phyloP scores from a whole-genome alignment of 257 asterid genomes.

The Fraxinus cuspidata region DNA sequence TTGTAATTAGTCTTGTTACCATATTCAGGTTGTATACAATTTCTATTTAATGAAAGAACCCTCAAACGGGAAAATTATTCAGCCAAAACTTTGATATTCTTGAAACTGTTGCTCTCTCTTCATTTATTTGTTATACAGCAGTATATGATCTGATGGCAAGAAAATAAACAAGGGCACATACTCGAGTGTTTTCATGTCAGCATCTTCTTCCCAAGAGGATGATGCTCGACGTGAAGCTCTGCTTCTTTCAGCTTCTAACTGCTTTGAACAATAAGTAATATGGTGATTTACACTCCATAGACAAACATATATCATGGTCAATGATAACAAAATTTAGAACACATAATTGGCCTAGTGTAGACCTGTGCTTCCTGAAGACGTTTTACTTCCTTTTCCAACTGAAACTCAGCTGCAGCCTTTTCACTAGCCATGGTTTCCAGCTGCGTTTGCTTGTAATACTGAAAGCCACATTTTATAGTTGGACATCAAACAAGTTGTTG shows the following conservation, averaged over 20 bases:
- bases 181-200: slow-evolving; percentile 94
- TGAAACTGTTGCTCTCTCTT: background rate
- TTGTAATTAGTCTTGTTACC: too few species aligned
- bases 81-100: too few species aligned
- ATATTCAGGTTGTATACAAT: too few species aligned
- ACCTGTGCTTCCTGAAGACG: slow-evolving; percentile 88
- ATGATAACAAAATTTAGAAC: slow-evolving; percentile 17
- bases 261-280: slow-evolving; percentile 31
- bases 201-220: slow-evolving; percentile 92
- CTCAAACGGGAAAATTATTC: too few species aligned
- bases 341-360: slow-evolving; percentile 35
- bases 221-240: slow-evolving; percentile 87
- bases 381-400: slow-evolving; percentile 94
- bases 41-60: too few species aligned
- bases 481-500: slow-evolving; percentile 26
- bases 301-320: background rate
- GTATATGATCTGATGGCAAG: background rate
- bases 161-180: slow-evolving; percentile 43
- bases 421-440: slow-evolving; percentile 97
- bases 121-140: background rate
- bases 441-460: slow-evolving; percentile 99
- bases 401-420: slow-evolving; percentile 99
- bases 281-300: slow-evolving; percentile 20
- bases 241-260: slow-evolving; percentile 89
- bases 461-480: slow-evolving; percentile 30